These are phyloP conservation scores for Quercus tomentella DNA, from an alignment of 331 rosid species.

Conservation along the genomic window DNA sequence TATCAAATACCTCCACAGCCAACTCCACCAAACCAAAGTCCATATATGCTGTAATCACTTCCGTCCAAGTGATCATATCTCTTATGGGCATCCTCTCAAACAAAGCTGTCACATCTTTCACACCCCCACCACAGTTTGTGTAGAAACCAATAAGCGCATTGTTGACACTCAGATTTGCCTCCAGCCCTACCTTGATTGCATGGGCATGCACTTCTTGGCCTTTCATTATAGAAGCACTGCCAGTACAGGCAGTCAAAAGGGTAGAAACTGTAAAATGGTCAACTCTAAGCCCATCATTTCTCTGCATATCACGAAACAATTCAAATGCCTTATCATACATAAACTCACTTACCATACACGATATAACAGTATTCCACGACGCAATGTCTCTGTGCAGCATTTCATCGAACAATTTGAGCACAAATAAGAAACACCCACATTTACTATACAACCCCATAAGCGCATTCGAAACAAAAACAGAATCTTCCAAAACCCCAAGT, in stretches of 20 bases:
- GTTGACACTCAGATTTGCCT: conserved; percentile 52
- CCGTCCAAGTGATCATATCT: conserved; percentile 75
- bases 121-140: conserved; percentile 42
- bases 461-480: conserved; percentile 59
- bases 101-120: conserved; percentile 41
- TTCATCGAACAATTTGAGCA: conserved; percentile 51
- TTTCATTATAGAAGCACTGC: conserved; percentile 25
- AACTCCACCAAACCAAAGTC: conserved; percentile 51
- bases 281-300: conserved; percentile 23
- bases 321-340: conserved; percentile 42
- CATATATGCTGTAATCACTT: conserved; percentile 63
- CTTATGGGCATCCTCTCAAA: conserved; percentile 53
- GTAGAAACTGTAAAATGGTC: conserved; percentile 67
- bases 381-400: conserved; percentile 49
- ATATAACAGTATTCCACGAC: conserved; percentile 72
- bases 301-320: conserved; percentile 47
- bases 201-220: conserved; percentile 61
- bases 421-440: conserved; percentile 36
- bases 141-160: conserved; percentile 74
- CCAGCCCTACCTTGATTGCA: conserved; percentile 66
- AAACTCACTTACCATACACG: conserved; percentile 40
- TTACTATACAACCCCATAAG: conserved; percentile 56
- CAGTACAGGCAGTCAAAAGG: conserved; percentile 55
- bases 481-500: conserved; percentile 37
- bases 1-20: conserved; percentile 54